These are phyloP conservation scores for Simplicillium sp. DNA, from an alignment of 2,329 filamentous ascomycete genomes.

Conservation along the genomic window DNA sequence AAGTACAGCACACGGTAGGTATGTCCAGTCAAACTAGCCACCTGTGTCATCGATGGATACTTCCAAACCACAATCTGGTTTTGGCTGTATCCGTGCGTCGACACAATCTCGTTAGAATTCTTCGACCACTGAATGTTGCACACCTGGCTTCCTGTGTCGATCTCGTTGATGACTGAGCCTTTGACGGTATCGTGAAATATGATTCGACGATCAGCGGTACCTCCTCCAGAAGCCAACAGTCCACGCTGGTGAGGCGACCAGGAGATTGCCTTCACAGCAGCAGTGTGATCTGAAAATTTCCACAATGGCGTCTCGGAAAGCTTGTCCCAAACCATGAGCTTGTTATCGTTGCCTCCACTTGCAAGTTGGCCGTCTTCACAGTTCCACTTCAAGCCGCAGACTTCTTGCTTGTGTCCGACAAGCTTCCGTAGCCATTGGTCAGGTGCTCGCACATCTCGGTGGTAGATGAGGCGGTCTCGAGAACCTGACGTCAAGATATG, in stretches of 20 bases:
- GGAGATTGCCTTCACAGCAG: slow-evolving; percentile 93
- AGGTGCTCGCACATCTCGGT: slow-evolving; percentile 87
- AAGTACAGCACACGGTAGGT: slow-evolving; percentile 94
- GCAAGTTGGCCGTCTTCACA: slow-evolving; percentile 90
- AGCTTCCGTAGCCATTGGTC: slow-evolving; percentile 84
- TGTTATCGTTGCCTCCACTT: slow-evolving; percentile 96
- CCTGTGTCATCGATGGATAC: slow-evolving; percentile 95
- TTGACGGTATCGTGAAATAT: slow-evolving; percentile 95
- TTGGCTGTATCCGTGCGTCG: slow-evolving; percentile 93
- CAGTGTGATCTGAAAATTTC: slow-evolving; percentile 91
- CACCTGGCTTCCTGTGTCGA: slow-evolving; percentile 97
- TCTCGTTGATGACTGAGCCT: slow-evolving; percentile 72
- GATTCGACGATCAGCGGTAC: slow-evolving; percentile 90
- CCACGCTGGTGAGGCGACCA: slow-evolving; percentile 97
- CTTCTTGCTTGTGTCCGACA: slow-evolving; percentile 93
- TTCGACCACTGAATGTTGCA: slow-evolving; percentile 97
- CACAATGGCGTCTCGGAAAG: slow-evolving; percentile 84
- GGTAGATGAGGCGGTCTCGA: slow-evolving; percentile 85
- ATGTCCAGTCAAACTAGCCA: slow-evolving; percentile 89
- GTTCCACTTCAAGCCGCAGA: slow-evolving; percentile 96
- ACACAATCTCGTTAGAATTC: slow-evolving; percentile 95
- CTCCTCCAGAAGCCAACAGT: slow-evolving; percentile 88
- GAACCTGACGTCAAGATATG: slow-evolving; percentile 96
- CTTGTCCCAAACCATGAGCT: slow-evolving; percentile 97
- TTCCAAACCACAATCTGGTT: slow-evolving; percentile 99